Evolutionary conservation across 768 basidiomycete species (phyloP), one percentile per base, ranked within the genome.

Genomic region (Grammothele lineata): DNA sequence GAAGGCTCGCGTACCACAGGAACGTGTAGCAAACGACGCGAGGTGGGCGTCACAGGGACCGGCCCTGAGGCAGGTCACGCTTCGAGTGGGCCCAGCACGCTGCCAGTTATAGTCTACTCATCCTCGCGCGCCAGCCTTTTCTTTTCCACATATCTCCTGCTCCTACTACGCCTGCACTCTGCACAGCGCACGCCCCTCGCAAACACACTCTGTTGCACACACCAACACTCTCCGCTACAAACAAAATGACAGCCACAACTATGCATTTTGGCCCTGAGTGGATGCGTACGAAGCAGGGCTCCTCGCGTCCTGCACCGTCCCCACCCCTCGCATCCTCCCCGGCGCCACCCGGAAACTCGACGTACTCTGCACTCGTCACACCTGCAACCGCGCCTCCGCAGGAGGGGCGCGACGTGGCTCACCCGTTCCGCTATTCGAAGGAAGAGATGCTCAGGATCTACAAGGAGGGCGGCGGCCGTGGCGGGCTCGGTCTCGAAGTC

Each of bases 181-280:
- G 33, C 37, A 34, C 42, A 43, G 39, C 42, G 30, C 36, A 40
- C 27, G 21, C 21, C 48, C 35, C 41, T 43, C 45, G 37, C 53
- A 40, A 46, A 19, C 32, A 19, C 23, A n/a, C 26, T 41, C 37
- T 45, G 40, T 32, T 44, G 21, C 19, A n/a, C n/a, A n/a, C n/a
- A n/a, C n/a, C n/a, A n/a, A n/a, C 17, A 22, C 25, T 36, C 30
- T 40, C 27, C n/a, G 11, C 38, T 46, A 37, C 52, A 34, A 49
- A 46, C 60, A 71, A 67, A 71, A 76, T 76, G 75, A 63, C 75
- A 37, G 62, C 86, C 53, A 74, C 76, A 22, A 83, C 87, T 10
- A 86, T 92, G 81, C 89, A 91, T 65, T 92, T 92, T 73, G 89
- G 87, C 60, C 89, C 89, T 38, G 89, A 92, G 69, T 92, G 89